These are phyloP conservation scores for Globisporangium iwayamae DNA, from an alignment of 352 stramenopile genomes.

Conservation along the genomic window DNA sequence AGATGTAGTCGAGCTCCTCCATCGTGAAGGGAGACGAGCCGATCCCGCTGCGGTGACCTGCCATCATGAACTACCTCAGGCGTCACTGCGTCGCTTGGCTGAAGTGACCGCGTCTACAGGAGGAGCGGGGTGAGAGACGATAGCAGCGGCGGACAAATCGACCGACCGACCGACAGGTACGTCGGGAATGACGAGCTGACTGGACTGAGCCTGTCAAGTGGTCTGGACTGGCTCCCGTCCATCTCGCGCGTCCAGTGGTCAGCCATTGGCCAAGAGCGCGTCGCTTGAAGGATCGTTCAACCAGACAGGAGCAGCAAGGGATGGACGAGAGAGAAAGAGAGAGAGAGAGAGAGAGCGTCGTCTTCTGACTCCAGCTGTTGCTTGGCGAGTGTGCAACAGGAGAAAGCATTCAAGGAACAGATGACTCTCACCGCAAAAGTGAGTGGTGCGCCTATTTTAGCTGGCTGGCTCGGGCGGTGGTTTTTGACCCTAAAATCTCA, in stretches of 20 bases:
- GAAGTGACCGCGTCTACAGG: background rate
- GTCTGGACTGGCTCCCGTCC: background rate
- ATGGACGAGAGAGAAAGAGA: slow-evolving; percentile 3
- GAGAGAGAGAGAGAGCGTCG: background rate
- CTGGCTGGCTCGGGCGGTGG: no score
- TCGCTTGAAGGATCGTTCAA: slow-evolving; percentile 2
- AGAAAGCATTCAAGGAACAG: no score
- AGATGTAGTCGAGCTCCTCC: slow-evolving; percentile 68
- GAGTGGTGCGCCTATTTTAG: no score
- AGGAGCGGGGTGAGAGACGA: background rate
- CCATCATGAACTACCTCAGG: background rate
- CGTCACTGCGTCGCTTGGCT: background rate
- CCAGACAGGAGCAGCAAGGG: background rate
- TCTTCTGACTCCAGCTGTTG: background rate
- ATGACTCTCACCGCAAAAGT: no score
- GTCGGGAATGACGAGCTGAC: no score
- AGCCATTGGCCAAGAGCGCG: slow-evolving; percentile 7
- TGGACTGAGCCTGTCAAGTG: background rate
- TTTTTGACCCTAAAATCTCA: no score
- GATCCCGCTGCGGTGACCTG: background rate
- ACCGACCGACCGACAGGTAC: background rate
- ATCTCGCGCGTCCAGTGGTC: background rate
- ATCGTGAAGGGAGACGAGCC: slow-evolving; percentile 31
- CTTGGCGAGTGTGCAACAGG: background rate
- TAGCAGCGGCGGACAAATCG: background rate